phyloP scores from a whole-genome alignment of 106 monocot species.

The Phalaenopsis aphrodite region DNA sequence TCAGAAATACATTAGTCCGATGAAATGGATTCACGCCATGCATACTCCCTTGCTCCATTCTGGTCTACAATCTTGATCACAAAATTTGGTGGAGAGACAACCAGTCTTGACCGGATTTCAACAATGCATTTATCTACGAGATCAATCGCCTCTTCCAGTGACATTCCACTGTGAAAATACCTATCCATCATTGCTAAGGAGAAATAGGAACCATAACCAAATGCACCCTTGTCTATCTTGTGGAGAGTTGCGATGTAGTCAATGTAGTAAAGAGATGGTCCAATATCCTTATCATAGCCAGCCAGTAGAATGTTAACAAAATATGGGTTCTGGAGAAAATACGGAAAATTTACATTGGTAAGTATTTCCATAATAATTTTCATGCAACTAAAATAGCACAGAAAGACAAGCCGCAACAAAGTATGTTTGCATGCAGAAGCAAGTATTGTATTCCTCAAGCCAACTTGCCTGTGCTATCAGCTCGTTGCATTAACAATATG shows the following conservation, averaged over 20 bases:
- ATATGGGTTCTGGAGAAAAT: slow-evolving; percentile 58
- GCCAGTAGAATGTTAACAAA: slow-evolving; percentile 68
- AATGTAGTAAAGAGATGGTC: slow-evolving; percentile 82
- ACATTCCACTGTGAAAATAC: slow-evolving; percentile 67
- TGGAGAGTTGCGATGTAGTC: slow-evolving; percentile 92
- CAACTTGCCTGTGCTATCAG: too few species aligned
- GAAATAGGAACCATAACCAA: slow-evolving; percentile 82
- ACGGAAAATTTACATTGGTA: too few species aligned
- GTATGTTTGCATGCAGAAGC: too few species aligned
- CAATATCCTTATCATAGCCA: slow-evolving; percentile 79
- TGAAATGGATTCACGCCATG: slow-evolving; percentile 69
- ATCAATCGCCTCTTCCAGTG: slow-evolving; percentile 67
- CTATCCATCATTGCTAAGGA: slow-evolving; percentile 74
- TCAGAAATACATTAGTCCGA: not conserved
- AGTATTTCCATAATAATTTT: too few species aligned
- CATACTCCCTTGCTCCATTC: slow-evolving; percentile 79
- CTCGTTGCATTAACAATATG: too few species aligned
- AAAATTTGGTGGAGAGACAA: slow-evolving; percentile 78
- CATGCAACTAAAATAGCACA: too few species aligned
- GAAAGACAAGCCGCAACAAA: too few species aligned
- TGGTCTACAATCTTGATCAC: slow-evolving; percentile 92
- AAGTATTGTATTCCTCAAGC: too few species aligned
- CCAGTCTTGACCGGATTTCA: slow-evolving; percentile 72
- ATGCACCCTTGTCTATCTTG: slow-evolving; percentile 91
- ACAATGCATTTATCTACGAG: slow-evolving; percentile 68